Conservation (phyloP, 441 rosid species). For the Populus tomentosa region DNA sequence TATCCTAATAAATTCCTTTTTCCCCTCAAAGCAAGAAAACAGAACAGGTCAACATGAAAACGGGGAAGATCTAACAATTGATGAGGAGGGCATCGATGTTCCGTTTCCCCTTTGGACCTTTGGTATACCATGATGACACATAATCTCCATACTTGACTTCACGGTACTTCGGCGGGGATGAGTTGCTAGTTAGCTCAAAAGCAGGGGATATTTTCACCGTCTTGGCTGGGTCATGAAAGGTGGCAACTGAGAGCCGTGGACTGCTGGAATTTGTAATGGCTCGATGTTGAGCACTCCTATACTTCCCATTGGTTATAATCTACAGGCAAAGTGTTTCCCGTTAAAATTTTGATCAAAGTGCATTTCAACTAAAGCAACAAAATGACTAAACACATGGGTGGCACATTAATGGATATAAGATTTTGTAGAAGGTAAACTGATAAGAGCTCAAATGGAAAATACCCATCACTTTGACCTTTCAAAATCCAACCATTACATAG, state of each 20-base stretch:
- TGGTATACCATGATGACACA: conserved; percentile 74
- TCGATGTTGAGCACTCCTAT: conserved; percentile 64
- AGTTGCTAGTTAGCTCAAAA: conserved; percentile 37
- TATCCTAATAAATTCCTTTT: background rate
- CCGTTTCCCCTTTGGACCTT: conserved; percentile 79
- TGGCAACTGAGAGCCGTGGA: conserved; percentile 70
- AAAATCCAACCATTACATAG: background rate
- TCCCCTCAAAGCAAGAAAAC: background rate
- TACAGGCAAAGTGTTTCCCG: conserved; percentile 24
- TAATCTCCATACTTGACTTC: conserved; percentile 59
- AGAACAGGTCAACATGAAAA: background rate
- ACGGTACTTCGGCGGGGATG: conserved; percentile 39
- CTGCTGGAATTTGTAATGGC: conserved; percentile 58
- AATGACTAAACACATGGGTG: background rate
- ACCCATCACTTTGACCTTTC: background rate
- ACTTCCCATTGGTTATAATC: conserved; percentile 79
- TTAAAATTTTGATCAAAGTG: background rate
- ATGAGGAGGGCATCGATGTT: conserved; percentile 64
- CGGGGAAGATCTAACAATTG: conserved; percentile 21
- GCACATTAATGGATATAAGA: background rate
- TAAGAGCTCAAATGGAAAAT: background rate
- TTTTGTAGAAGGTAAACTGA: background rate
- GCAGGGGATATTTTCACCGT: conserved; percentile 54
- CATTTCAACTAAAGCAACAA: background rate
- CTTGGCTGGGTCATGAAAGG: conserved; percentile 91